Percentiles rank a stretch among this genome's conserved stretches.
These are phyloP conservation scores for Penicillium pulvis DNA, from an alignment of 495 filamentous ascomycete genomes.

Conservation along the genomic window DNA sequence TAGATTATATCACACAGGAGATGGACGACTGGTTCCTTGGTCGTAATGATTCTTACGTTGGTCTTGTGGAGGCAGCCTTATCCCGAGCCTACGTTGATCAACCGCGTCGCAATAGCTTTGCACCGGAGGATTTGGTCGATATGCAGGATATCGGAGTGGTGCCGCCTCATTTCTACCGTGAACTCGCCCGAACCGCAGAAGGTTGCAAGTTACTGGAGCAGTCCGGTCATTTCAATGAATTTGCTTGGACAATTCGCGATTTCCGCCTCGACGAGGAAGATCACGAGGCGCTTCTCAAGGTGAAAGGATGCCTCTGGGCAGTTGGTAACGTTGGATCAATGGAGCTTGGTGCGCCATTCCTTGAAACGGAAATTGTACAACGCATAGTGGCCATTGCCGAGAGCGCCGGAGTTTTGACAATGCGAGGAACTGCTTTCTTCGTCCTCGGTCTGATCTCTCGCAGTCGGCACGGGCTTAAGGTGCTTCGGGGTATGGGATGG, in stretches of 20 bases:
- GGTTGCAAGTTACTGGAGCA: conserved; percentile 87
- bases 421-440: conserved; percentile 95
- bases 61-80: conserved; percentile 93
- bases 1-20: conserved; percentile 97
- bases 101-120: conserved; percentile 43
- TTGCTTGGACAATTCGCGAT: conserved; percentile 83
- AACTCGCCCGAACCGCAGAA: conserved; percentile 88
- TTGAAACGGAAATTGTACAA: conserved; percentile 81
- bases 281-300: conserved; percentile 82
- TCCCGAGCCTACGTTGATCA: conserved; percentile 78
- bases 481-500: conserved; percentile 84
- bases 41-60: conserved; percentile 91
- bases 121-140: conserved; percentile 59
- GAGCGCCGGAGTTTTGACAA: conserved; percentile 80
- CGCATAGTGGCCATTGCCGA: conserved; percentile 86
- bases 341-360: conserved; percentile 92
- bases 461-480: conserved; percentile 88
- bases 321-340: conserved; percentile 98
- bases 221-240: conserved; percentile 95
- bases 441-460: conserved; percentile 90
- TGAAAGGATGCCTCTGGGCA: conserved; percentile 97
- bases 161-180: conserved; percentile 95
- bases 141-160: conserved; percentile 66
- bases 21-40: conserved; percentile 99
- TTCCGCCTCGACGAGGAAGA: conserved; percentile 82